These are phyloP conservation scores for Isatis tinctoria DNA, from an alignment of 345 rosid species.

Conservation along the genomic window DNA sequence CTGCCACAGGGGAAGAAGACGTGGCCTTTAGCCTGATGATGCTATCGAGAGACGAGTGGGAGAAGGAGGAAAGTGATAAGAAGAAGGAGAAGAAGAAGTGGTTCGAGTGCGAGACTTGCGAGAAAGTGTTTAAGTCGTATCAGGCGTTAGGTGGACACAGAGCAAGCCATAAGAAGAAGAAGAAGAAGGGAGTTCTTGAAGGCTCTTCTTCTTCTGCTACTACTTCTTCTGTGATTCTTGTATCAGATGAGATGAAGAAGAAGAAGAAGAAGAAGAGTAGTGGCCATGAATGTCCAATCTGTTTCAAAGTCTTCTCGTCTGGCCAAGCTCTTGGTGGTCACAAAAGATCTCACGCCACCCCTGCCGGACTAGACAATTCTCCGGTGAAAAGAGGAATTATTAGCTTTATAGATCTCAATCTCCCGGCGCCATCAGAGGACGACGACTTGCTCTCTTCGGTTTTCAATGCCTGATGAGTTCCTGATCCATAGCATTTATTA, in stretches of 20 bases:
- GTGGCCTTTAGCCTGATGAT: constrained; percentile 60
- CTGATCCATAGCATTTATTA: neutral
- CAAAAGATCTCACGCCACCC: constrained; percentile 66
- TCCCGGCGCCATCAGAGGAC: constrained; percentile 69
- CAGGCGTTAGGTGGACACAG: constrained; percentile 87
- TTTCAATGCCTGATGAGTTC: no score
- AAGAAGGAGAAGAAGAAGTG: constrained; percentile 23
- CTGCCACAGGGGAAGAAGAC: no score
- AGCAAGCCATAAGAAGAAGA: constrained; percentile 78
- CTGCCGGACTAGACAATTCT: constrained; percentile 11
- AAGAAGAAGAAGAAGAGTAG: no score
- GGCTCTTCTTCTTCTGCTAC: neutral
- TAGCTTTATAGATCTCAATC: constrained; percentile 69
- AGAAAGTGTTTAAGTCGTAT: constrained; percentile 65
- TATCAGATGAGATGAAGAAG: neutral
- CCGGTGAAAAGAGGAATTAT: constrained; percentile 13
- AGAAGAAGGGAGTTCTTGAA: constrained; percentile 14
- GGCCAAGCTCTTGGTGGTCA: constrained; percentile 77
- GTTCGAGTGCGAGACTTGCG: constrained; percentile 70
- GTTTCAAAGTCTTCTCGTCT: no score
- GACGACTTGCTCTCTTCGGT: constrained; percentile 29
- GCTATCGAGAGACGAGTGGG: constrained; percentile 79
- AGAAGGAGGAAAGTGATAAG: constrained; percentile 32
- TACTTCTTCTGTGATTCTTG: neutral
- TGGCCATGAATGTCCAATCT: no score